phyloP scores from a whole-genome alignment of 352 stramenopile genomes.

The Detonula confervacea region DNA sequence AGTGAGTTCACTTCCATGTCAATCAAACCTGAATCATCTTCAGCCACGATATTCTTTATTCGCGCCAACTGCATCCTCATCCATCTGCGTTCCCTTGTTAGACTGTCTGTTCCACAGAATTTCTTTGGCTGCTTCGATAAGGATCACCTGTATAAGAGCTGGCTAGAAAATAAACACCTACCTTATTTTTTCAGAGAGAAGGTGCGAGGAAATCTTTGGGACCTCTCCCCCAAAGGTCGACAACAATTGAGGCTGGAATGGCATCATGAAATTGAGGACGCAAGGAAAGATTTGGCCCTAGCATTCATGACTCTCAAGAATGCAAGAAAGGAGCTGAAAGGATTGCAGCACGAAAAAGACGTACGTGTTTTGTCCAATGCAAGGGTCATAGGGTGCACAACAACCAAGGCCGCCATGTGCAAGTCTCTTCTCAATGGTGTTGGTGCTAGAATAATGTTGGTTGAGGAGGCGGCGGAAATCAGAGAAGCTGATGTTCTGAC shows the following conservation, averaged over 20 bases:
- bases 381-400: constrained; percentile 86
- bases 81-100: neutral
- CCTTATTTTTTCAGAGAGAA: too few relatives aligned
- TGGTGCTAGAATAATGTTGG: constrained; percentile 81
- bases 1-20: too few relatives aligned
- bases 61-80: too few relatives aligned
- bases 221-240: constrained; percentile 16
- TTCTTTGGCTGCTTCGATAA: too few relatives aligned
- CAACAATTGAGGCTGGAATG: constrained; percentile 14
- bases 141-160: too few relatives aligned
- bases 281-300: too few relatives aligned
- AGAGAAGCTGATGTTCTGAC: constrained; percentile 70
- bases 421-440: constrained; percentile 80
- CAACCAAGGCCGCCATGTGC: constrained; percentile 84
- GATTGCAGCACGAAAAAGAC: constrained; percentile 21
- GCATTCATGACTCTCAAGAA: constrained; percentile 25
- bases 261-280: constrained; percentile 32
- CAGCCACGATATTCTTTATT: too few relatives aligned
- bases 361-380: constrained; percentile 12
- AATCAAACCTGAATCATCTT: too few relatives aligned
- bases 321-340: constrained; percentile 23
- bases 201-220: constrained; percentile 2
- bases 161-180: too few relatives aligned
- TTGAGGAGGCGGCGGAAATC: constrained; percentile 88
- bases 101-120: constrained; percentile 8